Conservation (phyloP, 2,329 filamentous ascomycete genomes). For the Venturia aucupariae region DNA sequence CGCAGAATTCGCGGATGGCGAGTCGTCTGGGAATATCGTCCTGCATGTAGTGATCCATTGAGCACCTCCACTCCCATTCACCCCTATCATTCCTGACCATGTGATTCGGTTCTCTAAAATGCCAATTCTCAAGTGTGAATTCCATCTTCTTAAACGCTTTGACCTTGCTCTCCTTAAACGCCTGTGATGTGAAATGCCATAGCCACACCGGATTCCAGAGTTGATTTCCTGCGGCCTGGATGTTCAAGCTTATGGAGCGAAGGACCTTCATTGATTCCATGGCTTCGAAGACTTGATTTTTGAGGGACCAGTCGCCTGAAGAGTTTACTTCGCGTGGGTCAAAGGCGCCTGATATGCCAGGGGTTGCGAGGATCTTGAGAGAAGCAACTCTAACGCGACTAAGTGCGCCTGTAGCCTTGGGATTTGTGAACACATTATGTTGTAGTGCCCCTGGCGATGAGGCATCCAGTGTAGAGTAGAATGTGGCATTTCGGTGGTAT, state of each 20-base stretch:
- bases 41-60: slow-evolving; percentile 3
- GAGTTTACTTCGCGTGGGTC: slow-evolving; percentile 11
- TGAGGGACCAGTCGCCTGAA: slow-evolving; percentile 9
- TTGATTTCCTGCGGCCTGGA: slow-evolving; percentile 14
- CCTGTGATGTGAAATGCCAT: slow-evolving; percentile 12
- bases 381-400: neutral
- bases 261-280: slow-evolving; percentile 12
- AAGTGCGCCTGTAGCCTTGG: neutral
- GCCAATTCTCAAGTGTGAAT: slow-evolving; percentile 12
- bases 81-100: slow-evolving; percentile 6
- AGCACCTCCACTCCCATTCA: slow-evolving; percentile 14
- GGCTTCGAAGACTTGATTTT: slow-evolving; percentile 4
- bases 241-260: slow-evolving; percentile 2
- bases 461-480: slow-evolving; percentile 12
- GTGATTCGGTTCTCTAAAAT: slow-evolving; percentile 10
- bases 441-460: neutral
- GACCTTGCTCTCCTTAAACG: slow-evolving; percentile 12
- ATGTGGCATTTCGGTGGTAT: slow-evolving; percentile 1
- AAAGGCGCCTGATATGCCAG: slow-evolving; percentile 12
- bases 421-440: slow-evolving; percentile 2
- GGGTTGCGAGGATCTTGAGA: slow-evolving; percentile 11
- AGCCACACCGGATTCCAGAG: slow-evolving; percentile 16
- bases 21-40: neutral
- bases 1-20: slow-evolving; percentile 1
- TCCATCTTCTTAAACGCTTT: slow-evolving; percentile 11